Evolutionary conservation across 2,329 filamentous ascomycete species (phyloP).

Genomic region (Talaromyces sp.): DNA sequence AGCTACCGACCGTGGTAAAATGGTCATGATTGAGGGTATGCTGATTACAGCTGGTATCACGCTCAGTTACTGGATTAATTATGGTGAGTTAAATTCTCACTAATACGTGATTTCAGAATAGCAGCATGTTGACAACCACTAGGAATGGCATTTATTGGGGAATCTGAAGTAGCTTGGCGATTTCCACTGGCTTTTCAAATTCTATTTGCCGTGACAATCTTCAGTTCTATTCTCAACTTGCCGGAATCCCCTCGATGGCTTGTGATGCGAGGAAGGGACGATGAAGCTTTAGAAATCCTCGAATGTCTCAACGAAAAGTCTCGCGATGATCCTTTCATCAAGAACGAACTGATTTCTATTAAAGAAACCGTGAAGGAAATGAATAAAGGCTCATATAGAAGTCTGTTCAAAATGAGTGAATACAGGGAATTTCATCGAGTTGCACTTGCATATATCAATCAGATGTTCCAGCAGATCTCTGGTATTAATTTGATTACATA

Average conservation of each 20-base stretch:
- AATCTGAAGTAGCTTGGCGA: conserved; percentile 50
- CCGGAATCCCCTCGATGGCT: conserved; percentile 62
- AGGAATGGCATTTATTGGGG: conserved; percentile 53
- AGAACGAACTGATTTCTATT: conserved; percentile 50
- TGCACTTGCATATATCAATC: conserved; percentile 56
- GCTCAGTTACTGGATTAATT: conserved; percentile 52
- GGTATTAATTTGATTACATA: conserved; percentile 46
- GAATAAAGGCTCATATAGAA: conserved; percentile 52
- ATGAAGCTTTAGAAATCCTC: conserved; percentile 53
- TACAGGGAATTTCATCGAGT: conserved; percentile 58
- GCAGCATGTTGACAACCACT: not conserved
- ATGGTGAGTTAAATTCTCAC: conserved; percentile 29
- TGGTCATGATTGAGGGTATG: conserved; percentile 55
- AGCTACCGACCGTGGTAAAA: conserved; percentile 34
- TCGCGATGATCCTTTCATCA: conserved; percentile 45
- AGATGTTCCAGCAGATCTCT: conserved; percentile 53
- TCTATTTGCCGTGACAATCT: conserved; percentile 54
- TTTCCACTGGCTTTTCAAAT: conserved; percentile 61
- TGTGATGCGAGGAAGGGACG: conserved; percentile 56
- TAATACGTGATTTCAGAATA: not conserved
- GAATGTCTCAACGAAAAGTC: conserved; percentile 47
- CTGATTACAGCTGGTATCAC: conserved; percentile 53
- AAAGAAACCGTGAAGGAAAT: conserved; percentile 53
- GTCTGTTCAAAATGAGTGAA: conserved; percentile 60
- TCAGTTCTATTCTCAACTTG: conserved; percentile 48